These are phyloP conservation scores for Claviceps fusiformis DNA, from an alignment of 2,329 filamentous ascomycete species.

Conservation along the genomic window DNA sequence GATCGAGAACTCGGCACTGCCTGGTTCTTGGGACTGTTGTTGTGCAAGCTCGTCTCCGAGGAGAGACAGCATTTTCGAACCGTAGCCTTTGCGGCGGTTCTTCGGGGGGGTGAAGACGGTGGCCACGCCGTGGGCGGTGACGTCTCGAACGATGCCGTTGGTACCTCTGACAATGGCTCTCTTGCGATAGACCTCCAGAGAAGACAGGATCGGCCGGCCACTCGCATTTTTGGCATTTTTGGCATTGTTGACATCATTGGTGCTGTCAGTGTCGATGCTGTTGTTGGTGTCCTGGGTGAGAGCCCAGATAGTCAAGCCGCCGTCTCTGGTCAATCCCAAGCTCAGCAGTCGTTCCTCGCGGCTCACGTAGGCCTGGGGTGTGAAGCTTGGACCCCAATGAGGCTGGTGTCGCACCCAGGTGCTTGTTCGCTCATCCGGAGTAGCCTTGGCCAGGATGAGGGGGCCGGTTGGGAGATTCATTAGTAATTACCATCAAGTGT, in stretches of 20 bases:
- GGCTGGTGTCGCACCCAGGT: constrained; percentile 43
- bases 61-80: constrained; percentile 59
- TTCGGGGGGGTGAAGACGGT: constrained; percentile 63
- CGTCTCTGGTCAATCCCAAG: constrained; percentile 42
- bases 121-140: constrained; percentile 58
- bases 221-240: constrained; percentile 11
- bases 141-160: constrained; percentile 30
- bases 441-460: constrained; percentile 39
- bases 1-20: constrained; percentile 50
- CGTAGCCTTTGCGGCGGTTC: constrained; percentile 62
- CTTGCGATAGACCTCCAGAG: constrained; percentile 52
- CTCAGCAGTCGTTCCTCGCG: constrained; percentile 45
- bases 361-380: constrained; percentile 39
- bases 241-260: background rate
- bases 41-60: constrained; percentile 32
- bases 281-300: constrained; percentile 27
- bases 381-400: constrained; percentile 46
- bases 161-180: constrained; percentile 32
- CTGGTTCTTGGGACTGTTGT: constrained; percentile 13
- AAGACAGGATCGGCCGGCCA: constrained; percentile 42
- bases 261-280: background rate
- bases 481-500: background rate
- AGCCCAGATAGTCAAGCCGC: constrained; percentile 51
- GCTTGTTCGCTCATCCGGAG: constrained; percentile 34
- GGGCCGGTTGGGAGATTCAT: background rate